Evolutionary conservation across 1,284 basidiomycete genomes (phyloP).

Genomic region (Irpex sp.): DNA sequence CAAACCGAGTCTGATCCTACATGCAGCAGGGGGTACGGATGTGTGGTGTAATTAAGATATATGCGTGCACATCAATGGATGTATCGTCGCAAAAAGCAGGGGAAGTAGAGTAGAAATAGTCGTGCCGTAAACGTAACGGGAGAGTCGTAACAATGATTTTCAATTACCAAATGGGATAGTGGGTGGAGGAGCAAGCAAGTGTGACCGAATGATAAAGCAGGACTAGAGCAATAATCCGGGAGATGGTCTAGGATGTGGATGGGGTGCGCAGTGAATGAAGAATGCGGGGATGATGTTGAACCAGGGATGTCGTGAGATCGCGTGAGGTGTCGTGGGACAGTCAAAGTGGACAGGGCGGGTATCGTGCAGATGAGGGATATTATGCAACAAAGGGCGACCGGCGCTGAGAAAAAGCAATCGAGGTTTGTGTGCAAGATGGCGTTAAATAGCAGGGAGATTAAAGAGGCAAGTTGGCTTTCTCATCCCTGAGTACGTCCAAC

Average conservation of each 20-base stretch:
- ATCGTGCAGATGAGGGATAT: slow-evolving; percentile 1
- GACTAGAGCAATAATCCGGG: background rate
- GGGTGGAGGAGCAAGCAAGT: background rate
- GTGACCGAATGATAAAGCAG: background rate
- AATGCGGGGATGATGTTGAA: background rate
- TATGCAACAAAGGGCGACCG: background rate
- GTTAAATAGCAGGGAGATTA: slow-evolving; percentile 10
- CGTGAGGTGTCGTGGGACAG: background rate
- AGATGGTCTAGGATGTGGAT: background rate
- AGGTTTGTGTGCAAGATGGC: background rate
- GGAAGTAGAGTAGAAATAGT: background rate
- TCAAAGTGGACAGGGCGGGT: background rate
- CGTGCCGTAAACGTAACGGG: background rate
- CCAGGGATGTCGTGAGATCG: background rate
- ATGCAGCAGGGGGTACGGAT: background rate
- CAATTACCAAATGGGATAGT: background rate
- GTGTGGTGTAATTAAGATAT: background rate
- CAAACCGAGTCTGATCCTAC: background rate
- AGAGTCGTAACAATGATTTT: background rate
- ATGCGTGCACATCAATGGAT: background rate
- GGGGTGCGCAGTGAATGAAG: background rate
- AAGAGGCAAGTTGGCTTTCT: slow-evolving; percentile 25
- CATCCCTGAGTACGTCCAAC: slow-evolving; percentile 25
- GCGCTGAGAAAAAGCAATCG: background rate
- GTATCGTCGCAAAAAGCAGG: background rate